Conservation (phyloP, 2,329 filamentous ascomycete species). For the Nectriaceae sp. region DNA sequence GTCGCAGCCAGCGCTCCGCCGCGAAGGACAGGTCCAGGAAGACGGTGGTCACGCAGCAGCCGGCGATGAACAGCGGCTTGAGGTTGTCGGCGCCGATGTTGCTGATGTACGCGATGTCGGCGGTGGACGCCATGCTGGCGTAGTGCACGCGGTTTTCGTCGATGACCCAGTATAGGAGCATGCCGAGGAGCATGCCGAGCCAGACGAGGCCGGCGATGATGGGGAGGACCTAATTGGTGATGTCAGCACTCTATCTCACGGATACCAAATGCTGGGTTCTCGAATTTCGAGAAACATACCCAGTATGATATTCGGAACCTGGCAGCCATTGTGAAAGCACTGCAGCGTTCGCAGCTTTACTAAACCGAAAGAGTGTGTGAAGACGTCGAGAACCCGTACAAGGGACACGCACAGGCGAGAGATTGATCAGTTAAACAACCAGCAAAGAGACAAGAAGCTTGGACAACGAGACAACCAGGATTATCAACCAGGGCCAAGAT, state of each 20-base stretch:
- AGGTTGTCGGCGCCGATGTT: constrained; percentile 63
- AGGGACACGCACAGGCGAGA: too few relatives aligned
- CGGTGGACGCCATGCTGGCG: constrained; percentile 57
- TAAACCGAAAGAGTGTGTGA: too few relatives aligned
- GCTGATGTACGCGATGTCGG: constrained; percentile 72
- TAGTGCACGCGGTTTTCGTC: constrained; percentile 57
- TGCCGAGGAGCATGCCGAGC: constrained; percentile 67
- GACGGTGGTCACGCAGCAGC: constrained; percentile 70
- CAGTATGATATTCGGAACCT: constrained; percentile 40
- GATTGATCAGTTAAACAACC: too few relatives aligned
- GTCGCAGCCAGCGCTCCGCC: constrained; percentile 82
- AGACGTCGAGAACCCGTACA: too few relatives aligned
- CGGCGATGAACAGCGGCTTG: constrained; percentile 78
- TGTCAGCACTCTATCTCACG: neutral
- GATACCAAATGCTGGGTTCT: too few relatives aligned
- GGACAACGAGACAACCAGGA: too few relatives aligned
- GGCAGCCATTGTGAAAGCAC: constrained; percentile 32
- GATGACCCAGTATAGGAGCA: constrained; percentile 71
- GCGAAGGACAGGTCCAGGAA: constrained; percentile 81
- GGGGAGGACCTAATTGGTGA: constrained; percentile 59
- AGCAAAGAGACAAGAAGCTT: too few relatives aligned
- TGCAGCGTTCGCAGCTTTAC: too few relatives aligned
- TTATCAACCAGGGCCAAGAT: too few relatives aligned
- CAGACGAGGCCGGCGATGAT: constrained; percentile 66
- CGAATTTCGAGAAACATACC: constrained; percentile 36